Evolutionary conservation across 2,329 filamentous ascomycete species (phyloP), one percentile per base, ranked within the genome.

Genomic region (Capronia americana): DNA sequence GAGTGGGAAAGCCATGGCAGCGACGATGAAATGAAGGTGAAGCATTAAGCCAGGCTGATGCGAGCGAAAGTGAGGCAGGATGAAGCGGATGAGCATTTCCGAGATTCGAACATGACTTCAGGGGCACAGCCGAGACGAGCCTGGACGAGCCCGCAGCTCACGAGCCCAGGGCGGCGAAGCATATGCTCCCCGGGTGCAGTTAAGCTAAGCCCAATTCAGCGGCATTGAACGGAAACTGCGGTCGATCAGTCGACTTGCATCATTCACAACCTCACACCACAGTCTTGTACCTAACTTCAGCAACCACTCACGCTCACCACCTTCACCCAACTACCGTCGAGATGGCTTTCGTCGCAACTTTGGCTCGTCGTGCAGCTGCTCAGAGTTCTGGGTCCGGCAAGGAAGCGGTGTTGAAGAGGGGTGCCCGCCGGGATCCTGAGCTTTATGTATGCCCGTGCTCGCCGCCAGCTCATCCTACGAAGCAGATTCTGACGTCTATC

Each of bases 341-440:
- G 41, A 67, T 67, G 65, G 56, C 65, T 30, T 67, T 64, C 30
- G 61, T 53, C 32, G 46, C 65, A 34, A 67, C 63, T 23, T 32
- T 62, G n/a, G 61, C 65, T 64, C 63, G 51, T 53, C 66, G 24
- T 30, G 63, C 63, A 55, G 64, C 65, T 44, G 46, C 59, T 8
- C 56, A 61, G 30, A 77, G 78, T 69, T 79, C 77, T 69, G 81
- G 80, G 74, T 77, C 81, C 57, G 81, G 84, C 70, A 81, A 84
- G 72, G 77, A 80, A 66, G 72, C 66, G 23, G 73, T 79, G 69
- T 71, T 66, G 72, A 84, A 86, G 76, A 84, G 87, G 77, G 89
- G 85, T 73, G 87, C 88, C 64, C 88, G 86, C 82, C 83, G 83
- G 78, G 89, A 92, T 79, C 90, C 90, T 66, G 90, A 92, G 82